Evolutionary conservation across 2,329 filamentous ascomycete genomes (phyloP), one percentile per base, ranked within the genome.

Genomic region (Botrytis elliptica): DNA sequence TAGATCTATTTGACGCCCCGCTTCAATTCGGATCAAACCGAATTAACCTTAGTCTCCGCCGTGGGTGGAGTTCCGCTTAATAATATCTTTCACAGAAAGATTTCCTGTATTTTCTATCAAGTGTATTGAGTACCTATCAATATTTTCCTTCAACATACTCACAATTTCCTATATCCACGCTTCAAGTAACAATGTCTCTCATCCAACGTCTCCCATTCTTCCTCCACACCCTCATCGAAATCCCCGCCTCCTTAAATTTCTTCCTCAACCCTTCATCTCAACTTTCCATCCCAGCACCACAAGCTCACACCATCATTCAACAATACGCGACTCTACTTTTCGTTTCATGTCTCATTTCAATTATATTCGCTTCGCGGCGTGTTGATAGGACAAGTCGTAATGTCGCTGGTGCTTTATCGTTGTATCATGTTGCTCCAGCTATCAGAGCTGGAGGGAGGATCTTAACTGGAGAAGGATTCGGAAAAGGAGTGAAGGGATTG

Each of bases 251-350:
- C 9, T 65, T 83, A 2, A 81, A 80, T 73, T 84, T 84, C 78
- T 79, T 81, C 75, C 67, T 83, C 71, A 76, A 77, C 36, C 82
- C 82, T 12, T 78, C 80, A 20, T 69, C 78, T 38, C 79, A 80
- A 60, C 79, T 83, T 25, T 73, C 77, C 4, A 59, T 69, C 7
- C 75, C 81, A 55, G 80, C 81, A 52, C 80, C 81, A 16, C 78
- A 81, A 75, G 81, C 83, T 16, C 79, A 83, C 59, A 76, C 81
- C 38, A 68, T 80, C 40, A 80, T 84, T 67, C 77, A 79, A 46
- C 83, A 84, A 77, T 84, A 83, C 74, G 82, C 82, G n/a, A 74
- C 82, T 10, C 77, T 83, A 0, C 77, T 84, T 8, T 68, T 83
- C 25, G 72, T 76, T 22, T 81, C 82, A 18, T 80, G 77, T 73